These are phyloP conservation scores for Hibiscus trionum DNA, from an alignment of 345 rosid genomes.

Conservation along the genomic window DNA sequence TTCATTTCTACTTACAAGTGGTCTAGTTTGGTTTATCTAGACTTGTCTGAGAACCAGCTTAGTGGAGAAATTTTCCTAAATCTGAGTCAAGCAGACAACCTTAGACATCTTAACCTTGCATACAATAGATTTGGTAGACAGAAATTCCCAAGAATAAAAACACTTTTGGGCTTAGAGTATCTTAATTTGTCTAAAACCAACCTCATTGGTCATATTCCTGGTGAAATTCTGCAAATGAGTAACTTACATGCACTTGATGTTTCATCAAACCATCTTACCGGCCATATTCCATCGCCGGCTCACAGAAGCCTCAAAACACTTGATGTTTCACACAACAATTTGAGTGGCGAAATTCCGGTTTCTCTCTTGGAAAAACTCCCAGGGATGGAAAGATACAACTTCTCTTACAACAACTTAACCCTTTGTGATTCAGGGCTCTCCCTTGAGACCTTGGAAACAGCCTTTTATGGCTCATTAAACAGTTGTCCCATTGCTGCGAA, in stretches of 20 bases:
- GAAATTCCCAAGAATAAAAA: constrained; percentile 43
- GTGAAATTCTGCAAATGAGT: constrained; percentile 41
- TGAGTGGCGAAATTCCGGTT: constrained; percentile 74
- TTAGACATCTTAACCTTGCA: constrained; percentile 74
- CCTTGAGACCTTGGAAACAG: constrained; percentile 30
- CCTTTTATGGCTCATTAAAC: constrained; percentile 56
- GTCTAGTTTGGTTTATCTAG: constrained; percentile 59
- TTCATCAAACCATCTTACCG: constrained; percentile 62
- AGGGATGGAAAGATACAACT: constrained; percentile 64
- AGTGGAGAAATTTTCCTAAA: constrained; percentile 56
- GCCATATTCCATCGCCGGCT: constrained; percentile 44
- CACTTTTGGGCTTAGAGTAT: constrained; percentile 45
- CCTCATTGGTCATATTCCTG: constrained; percentile 56
- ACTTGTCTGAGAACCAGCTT: constrained; percentile 81
- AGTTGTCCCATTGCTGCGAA: constrained; percentile 91
- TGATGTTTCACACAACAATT: constrained; percentile 72
- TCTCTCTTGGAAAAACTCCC: constrained; percentile 45
- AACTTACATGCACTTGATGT: constrained; percentile 60
- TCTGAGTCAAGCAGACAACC: constrained; percentile 42
- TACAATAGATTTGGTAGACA: constrained; percentile 57
- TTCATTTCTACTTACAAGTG: constrained; percentile 46
- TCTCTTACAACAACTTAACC: constrained; percentile 84
- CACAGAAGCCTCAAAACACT: constrained; percentile 42
- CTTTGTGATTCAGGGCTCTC: constrained; percentile 53
- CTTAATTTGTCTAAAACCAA: constrained; percentile 72